These are phyloP conservation scores for Melaleuca alternifolia DNA, from an alignment of 345 rosid species.

Conservation along the genomic window DNA sequence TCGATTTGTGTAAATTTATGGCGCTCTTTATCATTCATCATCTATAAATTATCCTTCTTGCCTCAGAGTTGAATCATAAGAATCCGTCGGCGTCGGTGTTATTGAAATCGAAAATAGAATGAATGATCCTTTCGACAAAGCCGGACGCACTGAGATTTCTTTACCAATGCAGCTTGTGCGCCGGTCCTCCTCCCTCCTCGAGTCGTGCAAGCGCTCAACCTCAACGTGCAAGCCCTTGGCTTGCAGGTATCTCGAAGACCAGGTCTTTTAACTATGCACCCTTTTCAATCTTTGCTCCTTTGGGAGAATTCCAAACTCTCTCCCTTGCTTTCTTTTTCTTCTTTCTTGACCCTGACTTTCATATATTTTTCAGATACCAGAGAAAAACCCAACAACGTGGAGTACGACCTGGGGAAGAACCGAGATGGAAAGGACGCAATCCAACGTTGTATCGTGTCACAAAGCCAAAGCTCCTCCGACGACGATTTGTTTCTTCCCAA, in stretches of 20 bases:
- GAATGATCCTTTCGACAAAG: not conserved
- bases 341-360: too few relatives aligned
- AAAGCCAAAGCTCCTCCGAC: conserved; percentile 23
- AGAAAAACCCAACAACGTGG: conserved; percentile 6
- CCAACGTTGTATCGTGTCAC: conserved; percentile 3
- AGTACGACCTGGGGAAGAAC: conserved; percentile 6
- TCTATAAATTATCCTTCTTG: not conserved
- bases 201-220: conserved; percentile 51
- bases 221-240: conserved; percentile 26
- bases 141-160: not conserved
- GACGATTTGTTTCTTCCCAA: conserved; percentile 63
- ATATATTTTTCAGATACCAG: not conserved
- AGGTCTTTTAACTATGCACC: conserved; percentile 1
- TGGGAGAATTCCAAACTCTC: not conserved
- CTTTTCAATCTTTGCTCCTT: not conserved
- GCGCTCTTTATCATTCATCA: not conserved
- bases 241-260: conserved; percentile 30
- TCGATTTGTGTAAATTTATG: not conserved
- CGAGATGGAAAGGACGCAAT: conserved; percentile 13
- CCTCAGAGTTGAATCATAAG: rapidly evolving
- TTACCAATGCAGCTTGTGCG: conserved; percentile 27
- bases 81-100: rapidly evolving
- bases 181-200: conserved; percentile 50
- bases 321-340: too few relatives aligned
- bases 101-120: not conserved